Evolutionary conservation across 345 rosid genomes (phyloP).

Genomic region (Eucalyptus caleyi): DNA sequence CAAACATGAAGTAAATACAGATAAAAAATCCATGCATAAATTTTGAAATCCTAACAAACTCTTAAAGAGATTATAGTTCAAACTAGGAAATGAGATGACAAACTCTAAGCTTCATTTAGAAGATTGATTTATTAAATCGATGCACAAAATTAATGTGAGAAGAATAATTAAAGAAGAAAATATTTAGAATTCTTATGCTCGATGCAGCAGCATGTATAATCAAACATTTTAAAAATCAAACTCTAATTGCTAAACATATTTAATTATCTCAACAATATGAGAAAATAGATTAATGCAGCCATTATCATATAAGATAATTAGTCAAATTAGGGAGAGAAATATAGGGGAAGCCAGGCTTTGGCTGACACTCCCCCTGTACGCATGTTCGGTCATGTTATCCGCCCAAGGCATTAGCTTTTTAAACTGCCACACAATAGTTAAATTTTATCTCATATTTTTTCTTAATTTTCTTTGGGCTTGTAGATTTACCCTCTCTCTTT

Average conservation of each 20-base stretch:
- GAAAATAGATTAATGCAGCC: not conserved
- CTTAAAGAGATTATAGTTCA: not conserved
- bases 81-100: not conserved
- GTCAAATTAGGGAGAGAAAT: not conserved
- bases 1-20: fast-evolving
- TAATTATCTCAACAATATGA: not conserved
- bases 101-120: not conserved
- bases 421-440: not conserved
- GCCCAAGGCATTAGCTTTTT: not conserved
- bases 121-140: not conserved
- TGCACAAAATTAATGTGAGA: not conserved
- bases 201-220: not conserved
- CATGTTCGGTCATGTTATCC: not conserved
- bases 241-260: not conserved
- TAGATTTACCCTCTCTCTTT: not conserved
- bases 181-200: not conserved
- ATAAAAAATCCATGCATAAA: not conserved
- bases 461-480: not conserved
- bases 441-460: not conserved
- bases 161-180: not conserved
- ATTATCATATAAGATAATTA: not conserved
- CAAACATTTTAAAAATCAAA: not conserved
- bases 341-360: not conserved
- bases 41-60: not conserved
- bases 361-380: not conserved